Conservation (phyloP, 2,329 filamentous ascomycete genomes). For the Zasmidium citrigriseum region DNA sequence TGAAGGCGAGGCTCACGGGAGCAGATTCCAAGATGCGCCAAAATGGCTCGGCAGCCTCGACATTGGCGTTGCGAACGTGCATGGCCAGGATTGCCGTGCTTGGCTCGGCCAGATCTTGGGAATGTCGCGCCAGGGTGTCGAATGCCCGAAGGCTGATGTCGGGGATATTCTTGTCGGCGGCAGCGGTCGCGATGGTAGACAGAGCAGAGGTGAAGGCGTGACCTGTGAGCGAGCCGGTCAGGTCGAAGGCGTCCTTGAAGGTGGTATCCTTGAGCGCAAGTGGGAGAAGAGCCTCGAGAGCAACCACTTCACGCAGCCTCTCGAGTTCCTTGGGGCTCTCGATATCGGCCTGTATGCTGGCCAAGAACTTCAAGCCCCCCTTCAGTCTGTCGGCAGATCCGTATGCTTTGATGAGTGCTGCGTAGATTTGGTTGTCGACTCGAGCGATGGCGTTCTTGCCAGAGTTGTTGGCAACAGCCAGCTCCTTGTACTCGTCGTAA, state of each 20-base stretch:
- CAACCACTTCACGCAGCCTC: constrained; percentile 68
- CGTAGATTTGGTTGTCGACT: constrained; percentile 82
- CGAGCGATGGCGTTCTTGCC: constrained; percentile 70
- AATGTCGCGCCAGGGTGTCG: constrained; percentile 51
- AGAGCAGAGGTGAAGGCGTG: constrained; percentile 64
- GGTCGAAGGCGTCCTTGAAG: constrained; percentile 71
- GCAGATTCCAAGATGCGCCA: constrained; percentile 72
- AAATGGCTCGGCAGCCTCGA: constrained; percentile 73
- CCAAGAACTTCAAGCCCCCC: constrained; percentile 81
- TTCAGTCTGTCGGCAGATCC: constrained; percentile 76
- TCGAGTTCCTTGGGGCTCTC: constrained; percentile 42
- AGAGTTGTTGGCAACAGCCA: constrained; percentile 82
- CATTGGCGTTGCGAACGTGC: constrained; percentile 78
- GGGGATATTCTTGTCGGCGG: constrained; percentile 77
- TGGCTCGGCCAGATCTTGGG: constrained; percentile 52
- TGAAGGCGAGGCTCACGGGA: constrained; percentile 66
- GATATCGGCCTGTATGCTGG: constrained; percentile 68
- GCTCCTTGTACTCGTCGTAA: constrained; percentile 89
- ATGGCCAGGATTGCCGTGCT: constrained; percentile 84
- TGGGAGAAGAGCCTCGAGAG: constrained; percentile 75
- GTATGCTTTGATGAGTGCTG: constrained; percentile 88
- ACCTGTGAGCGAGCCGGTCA: constrained; percentile 64
- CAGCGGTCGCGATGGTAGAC: constrained; percentile 70
- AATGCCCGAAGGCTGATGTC: constrained; percentile 64
- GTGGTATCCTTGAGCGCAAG: constrained; percentile 71